A percentile compares a stretch with the other conserved stretches of the same genome.
Evolutionary conservation across 345 rosid species (phyloP).

Genomic region (Chamaenerion angustifolium): DNA sequence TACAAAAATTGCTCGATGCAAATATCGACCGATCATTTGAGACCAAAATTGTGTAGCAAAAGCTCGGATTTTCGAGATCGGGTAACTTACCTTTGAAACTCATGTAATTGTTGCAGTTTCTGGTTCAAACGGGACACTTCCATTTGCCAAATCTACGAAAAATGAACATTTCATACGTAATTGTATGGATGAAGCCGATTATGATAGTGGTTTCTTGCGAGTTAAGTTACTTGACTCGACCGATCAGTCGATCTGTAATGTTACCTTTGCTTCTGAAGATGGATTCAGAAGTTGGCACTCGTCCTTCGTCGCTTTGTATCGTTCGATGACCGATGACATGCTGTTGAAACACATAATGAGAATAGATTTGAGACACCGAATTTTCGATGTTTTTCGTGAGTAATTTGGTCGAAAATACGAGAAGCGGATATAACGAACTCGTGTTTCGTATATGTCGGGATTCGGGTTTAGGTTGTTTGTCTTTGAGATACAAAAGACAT

Average conservation of each 20-base stretch:
- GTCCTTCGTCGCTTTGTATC: conserved; percentile 43
- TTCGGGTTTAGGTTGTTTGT: no score
- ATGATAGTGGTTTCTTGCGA: neutral
- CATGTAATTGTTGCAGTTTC: conserved; percentile 14
- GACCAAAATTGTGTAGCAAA: neutral
- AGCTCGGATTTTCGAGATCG: neutral
- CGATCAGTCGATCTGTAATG: no score
- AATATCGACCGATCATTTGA: neutral
- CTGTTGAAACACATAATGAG: conserved; percentile 20
- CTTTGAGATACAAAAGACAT: neutral
- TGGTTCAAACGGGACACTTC: conserved; percentile 19
- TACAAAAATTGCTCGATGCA: neutral
- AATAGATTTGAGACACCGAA: no score
- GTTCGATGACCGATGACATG: conserved; percentile 48
- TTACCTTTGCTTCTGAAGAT: conserved; percentile 60
- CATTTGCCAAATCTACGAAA: conserved; percentile 15
- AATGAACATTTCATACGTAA: neutral
- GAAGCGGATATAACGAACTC: no score
- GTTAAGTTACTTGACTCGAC: no score
- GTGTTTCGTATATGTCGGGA: no score
- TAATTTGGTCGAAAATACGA: no score
- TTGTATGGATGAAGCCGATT: neutral
- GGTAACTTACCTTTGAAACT: conserved; percentile 10
- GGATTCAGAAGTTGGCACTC: conserved; percentile 43
- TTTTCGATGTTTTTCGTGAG: no score